Conservation (phyloP, 495 filamentous ascomycete species). For the Chaetomidium leptoderma region DNA sequence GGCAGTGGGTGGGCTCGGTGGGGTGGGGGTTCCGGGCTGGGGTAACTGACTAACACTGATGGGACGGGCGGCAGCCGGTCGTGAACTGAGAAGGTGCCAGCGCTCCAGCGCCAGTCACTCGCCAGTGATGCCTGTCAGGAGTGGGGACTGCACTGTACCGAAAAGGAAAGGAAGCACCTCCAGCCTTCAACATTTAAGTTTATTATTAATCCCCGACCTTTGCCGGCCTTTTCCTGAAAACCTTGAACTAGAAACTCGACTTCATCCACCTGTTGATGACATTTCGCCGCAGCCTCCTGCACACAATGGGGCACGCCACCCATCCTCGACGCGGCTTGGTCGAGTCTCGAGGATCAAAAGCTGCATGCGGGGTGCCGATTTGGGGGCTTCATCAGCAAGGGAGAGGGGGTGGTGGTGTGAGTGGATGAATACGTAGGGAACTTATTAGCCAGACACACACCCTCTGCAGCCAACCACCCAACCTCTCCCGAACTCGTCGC, state of each 20-base stretch:
- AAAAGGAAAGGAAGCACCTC: neutral
- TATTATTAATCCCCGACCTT: no score
- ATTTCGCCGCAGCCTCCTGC: neutral
- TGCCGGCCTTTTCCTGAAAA: no score
- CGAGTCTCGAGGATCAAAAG: neutral
- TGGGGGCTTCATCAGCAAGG: neutral
- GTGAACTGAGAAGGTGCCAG: slow-evolving; percentile 1
- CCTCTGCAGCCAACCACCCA: slow-evolving; percentile 1
- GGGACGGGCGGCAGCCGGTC: neutral
- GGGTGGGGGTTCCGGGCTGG: neutral
- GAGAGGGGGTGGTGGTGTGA: neutral
- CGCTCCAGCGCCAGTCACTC: neutral
- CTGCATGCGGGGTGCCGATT: slow-evolving; percentile 12
- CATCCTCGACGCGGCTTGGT: neutral
- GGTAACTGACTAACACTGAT: neutral
- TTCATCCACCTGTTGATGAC: neutral
- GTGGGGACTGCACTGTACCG: neutral
- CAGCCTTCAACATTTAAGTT: neutral
- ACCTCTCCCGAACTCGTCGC: slow-evolving; percentile 5
- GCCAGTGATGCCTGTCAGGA: neutral
- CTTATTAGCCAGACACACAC: neutral
- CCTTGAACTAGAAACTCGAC: neutral
- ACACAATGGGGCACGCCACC: neutral
- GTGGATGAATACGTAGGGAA: no score
- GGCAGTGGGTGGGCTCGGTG: no score